Base-by-base conservation (phyloP, 2,329 filamentous ascomycete species). In the Hypoxylon sp. region DNA sequence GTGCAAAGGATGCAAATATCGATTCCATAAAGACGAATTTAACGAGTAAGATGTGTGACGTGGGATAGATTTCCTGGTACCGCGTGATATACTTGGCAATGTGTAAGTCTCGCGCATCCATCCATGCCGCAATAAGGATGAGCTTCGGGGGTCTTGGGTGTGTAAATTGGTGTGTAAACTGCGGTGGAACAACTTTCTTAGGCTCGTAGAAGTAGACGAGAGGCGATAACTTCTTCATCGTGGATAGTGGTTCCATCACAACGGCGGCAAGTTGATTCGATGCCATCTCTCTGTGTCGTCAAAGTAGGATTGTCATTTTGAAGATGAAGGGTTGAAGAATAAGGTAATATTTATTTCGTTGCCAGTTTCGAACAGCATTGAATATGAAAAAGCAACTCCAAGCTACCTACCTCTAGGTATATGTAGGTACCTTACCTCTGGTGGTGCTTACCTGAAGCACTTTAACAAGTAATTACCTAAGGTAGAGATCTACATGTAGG, bases 61-160 rank as follows among this genome's bases (percentile, higher is more conserved):
- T 73, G 1, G 84, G 83, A 72, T 82, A 85, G 16, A 81, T 71
- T 4, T 70, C 61, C 65, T 82, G 82, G 72, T 86, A 81, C 25
- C 77, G 75, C 3, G 77, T 70, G 27, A 84, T 78, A 72, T 87
- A 87, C 69, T 87, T 87, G 68, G 79, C 79, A 46, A 87, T 81
- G 71, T 87, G 83, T 5, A 74, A 73, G 39, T 84, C 81, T n/a
- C 73, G 78, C 8, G 85, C 84, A 46, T 79, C 81, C 79, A 85
- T 84, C 85, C 85, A 87, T 6, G 80, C 77, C 34, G 81, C 79
- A 34, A 87, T 51, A 23, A 86, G 67, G 60, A 87, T 78, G 34
- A 87, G 78, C 56, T 80, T 80, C 11, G 85, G 84, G 8, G 78
- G 71, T 1, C 61, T 55, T 48, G 63, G 19, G 2, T 19, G 29